Conservation (phyloP, 1,284 basidiomycete genomes). For the Clitocybe nebularis region DNA sequence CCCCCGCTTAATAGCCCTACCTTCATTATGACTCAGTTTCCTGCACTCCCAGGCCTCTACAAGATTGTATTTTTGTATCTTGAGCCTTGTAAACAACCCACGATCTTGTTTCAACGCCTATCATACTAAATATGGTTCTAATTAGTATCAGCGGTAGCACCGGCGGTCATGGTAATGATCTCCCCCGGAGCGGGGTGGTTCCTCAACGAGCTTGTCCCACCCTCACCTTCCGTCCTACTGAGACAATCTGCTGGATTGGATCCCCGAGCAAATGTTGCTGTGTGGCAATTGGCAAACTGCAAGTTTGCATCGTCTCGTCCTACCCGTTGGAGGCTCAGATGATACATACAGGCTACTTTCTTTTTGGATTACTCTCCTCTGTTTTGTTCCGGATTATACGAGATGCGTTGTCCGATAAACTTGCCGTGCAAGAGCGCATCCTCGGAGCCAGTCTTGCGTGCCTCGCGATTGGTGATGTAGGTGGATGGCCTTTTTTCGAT, state of each 20-base stretch:
- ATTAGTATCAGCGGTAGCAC: slow-evolving; percentile 54
- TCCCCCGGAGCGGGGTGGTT: slow-evolving; percentile 70
- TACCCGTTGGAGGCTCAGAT: too few species aligned
- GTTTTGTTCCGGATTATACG: slow-evolving; percentile 68
- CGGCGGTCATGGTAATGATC: slow-evolving; percentile 56
- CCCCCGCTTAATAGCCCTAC: too few species aligned
- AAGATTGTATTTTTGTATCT: slow-evolving; percentile 63
- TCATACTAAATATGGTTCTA: not conserved
- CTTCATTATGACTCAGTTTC: slow-evolving; percentile 35
- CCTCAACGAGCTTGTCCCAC: slow-evolving; percentile 64
- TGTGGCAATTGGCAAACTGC: slow-evolving; percentile 75
- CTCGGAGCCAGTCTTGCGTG: slow-evolving; percentile 61
- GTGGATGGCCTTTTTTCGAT: too few species aligned
- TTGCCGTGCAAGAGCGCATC: slow-evolving; percentile 65
- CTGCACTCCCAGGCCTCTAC: slow-evolving; percentile 66
- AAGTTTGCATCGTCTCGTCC: slow-evolving; percentile 22
- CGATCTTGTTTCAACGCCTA: too few species aligned
- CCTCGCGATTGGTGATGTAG: slow-evolving; percentile 70
- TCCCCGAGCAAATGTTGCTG: slow-evolving; percentile 55
- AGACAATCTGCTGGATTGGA: too few species aligned
- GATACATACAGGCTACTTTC: slow-evolving; percentile 53
- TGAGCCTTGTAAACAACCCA: slow-evolving; percentile 52
- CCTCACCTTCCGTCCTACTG: slow-evolving; percentile 25
- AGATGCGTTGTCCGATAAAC: slow-evolving; percentile 56
- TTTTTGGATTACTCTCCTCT: slow-evolving; percentile 63